Base-by-base conservation (phyloP, 306 rosid species). In the Inga oerstediana region DNA sequence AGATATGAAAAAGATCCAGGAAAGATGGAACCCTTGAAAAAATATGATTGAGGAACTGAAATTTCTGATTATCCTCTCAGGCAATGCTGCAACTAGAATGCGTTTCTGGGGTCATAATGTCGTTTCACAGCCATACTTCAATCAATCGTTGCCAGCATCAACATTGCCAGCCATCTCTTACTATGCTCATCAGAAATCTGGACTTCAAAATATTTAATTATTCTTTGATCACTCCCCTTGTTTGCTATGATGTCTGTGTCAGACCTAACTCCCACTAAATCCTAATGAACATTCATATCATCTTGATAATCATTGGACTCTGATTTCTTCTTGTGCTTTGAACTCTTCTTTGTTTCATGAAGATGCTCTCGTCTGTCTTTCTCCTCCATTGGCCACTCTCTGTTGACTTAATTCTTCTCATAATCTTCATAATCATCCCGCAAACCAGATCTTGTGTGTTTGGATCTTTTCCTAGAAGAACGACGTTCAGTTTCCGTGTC, bases 391-490 rank as follows among this genome's bases (percentile, higher is more conserved):
- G 88, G 69, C 85, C 82, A 35, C 16, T 73, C 86, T 78, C 78
- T 82, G 82, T 84, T 89, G 66, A 70, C 84, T 61, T 85, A 70
- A 72, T 13, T 72, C 24, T 24, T 45, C 59, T 72, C 39, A 72
- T 46, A 48, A 82, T 83, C 82, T 49, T 49, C 51, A 66, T 64
- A 54, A 44, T 64, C 76, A 70, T 78, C 82, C 61, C 16, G 69
- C 72, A 43, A 71, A 79, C 77, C 74, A 4, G 87, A 48, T 79
- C 37, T 79, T 61, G 24, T 27, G 79, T 34, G 80, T 70, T 68
- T 83, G 20, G 41, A 68, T 74, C 77, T 85, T 80, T 77, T 79
- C 88, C 86, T 71, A 27, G 80, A 79, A 69, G 30, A 62, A 84
- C 27, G 45, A 79, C 30, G 68, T 37, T 77, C 72, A 17, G 77